Evolutionary conservation across 228 moss, liverwort and hornwort genomes (phyloP).

Genomic region (Sphagnum magellanicum): DNA sequence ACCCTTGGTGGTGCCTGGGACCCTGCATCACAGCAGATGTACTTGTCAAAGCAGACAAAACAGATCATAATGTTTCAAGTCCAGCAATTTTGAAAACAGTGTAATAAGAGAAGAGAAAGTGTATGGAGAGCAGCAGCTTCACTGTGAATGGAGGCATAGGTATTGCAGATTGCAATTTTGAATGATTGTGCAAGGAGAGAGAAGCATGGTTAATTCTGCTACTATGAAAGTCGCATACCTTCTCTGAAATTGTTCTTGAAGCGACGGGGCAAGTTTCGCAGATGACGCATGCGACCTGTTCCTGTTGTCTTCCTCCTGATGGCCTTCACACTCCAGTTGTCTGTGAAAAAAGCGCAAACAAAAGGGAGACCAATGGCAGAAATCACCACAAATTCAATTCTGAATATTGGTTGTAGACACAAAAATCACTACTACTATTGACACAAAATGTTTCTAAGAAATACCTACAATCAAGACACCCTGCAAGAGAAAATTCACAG

Average conservation of each 20-base stretch:
- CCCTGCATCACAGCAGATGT: slow-evolving; percentile 7
- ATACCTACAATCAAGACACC: too few relatives aligned
- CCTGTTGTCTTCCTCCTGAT: slow-evolving; percentile 83
- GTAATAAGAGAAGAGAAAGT: not conserved
- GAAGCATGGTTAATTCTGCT: too few relatives aligned
- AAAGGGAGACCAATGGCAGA: not conserved
- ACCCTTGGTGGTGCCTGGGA: slow-evolving; percentile 22
- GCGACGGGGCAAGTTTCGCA: slow-evolving; percentile 67
- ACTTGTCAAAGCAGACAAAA: not conserved
- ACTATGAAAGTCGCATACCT: slow-evolving; percentile 23
- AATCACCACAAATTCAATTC: not conserved
- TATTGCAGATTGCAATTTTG: not conserved
- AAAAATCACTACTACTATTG: not conserved
- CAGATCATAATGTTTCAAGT: too few relatives aligned
- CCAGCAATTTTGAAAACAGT: not conserved
- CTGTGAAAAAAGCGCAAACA: slow-evolving; percentile 5
- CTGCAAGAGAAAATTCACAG: too few relatives aligned
- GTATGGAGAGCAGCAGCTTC: not conserved
- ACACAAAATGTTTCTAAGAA: too few relatives aligned
- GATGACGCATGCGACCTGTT: slow-evolving; percentile 75
- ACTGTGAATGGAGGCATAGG: not conserved
- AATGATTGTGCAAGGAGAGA: not conserved
- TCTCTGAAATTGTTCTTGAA: slow-evolving; percentile 82
- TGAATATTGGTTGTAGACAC: not conserved
- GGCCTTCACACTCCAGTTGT: slow-evolving; percentile 87